phyloP scores from a whole-genome alignment of 169 alveolate genomes.

The Babesia bovis region DNA sequence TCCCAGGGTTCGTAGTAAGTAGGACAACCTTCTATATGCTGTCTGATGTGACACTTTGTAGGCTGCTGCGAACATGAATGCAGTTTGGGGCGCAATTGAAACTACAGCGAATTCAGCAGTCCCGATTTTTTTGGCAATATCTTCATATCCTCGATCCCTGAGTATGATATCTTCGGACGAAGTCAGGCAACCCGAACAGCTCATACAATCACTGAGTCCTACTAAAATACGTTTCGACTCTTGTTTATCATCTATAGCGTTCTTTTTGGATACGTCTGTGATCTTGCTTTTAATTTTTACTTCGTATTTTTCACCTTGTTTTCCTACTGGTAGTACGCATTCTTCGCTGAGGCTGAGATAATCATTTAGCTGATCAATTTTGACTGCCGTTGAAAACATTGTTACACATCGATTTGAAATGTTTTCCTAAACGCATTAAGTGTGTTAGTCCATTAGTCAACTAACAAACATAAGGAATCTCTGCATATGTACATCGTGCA shows the following conservation, averaged over 20 bases:
- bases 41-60: slow-evolving; percentile 58
- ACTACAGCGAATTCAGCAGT: slow-evolving; percentile 70
- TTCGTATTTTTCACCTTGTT: slow-evolving; percentile 35
- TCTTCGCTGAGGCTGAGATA: slow-evolving; percentile 84
- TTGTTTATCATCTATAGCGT: slow-evolving; percentile 22
- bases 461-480: too few relatives aligned
- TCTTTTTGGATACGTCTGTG: neutral
- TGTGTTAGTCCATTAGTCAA: neutral
- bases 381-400: slow-evolving; percentile 72
- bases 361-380: slow-evolving; percentile 82
- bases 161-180: slow-evolving; percentile 87
- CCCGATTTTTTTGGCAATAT: slow-evolving; percentile 68
- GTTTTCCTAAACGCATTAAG: neutral
- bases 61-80: slow-evolving; percentile 75
- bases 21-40: slow-evolving; percentile 63
- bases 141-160: slow-evolving; percentile 78
- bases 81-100: slow-evolving; percentile 84
- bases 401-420: too few relatives aligned
- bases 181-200: slow-evolving; percentile 94
- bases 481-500: too few relatives aligned
- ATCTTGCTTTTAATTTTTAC: slow-evolving; percentile 25
- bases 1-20: slow-evolving; percentile 64
- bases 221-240: slow-evolving; percentile 74
- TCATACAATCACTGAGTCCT: slow-evolving; percentile 88
- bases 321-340: slow-evolving; percentile 80